Evolutionary conservation across 331 rosid genomes (phyloP).

Genomic region (Prunus yedoensis): DNA sequence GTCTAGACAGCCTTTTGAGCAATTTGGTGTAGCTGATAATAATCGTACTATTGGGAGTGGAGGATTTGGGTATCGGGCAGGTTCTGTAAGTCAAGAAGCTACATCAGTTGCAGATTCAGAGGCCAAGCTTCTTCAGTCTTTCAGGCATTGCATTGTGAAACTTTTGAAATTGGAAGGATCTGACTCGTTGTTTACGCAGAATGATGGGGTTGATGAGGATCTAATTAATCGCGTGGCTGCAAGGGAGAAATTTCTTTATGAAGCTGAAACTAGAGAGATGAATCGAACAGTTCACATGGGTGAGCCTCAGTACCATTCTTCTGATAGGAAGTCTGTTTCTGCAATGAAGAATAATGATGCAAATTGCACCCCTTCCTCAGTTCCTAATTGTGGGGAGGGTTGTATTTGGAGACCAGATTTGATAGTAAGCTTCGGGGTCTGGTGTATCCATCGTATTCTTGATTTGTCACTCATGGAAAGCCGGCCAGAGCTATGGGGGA

Average conservation of each 20-base stretch:
- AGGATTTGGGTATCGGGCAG: conserved; percentile 39
- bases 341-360: conserved; percentile 43
- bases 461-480: conserved; percentile 90
- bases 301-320: conserved; percentile 47
- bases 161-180: conserved; percentile 92
- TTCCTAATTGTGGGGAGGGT: conserved; percentile 87
- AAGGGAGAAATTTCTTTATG: conserved; percentile 70
- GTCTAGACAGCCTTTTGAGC: conserved; percentile 90
- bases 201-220: conserved; percentile 91
- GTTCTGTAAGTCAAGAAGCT: conserved; percentile 45
- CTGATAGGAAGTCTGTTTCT: conserved; percentile 52
- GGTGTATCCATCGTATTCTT: conserved; percentile 96
- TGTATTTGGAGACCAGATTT: conserved; percentile 85
- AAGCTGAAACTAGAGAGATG: conserved; percentile 70
- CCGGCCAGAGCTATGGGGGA: conserved; percentile 98
- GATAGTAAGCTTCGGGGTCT: conserved; percentile 87
- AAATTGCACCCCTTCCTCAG: conserved; percentile 48
- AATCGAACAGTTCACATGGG: conserved; percentile 38
- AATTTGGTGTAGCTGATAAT: conserved; percentile 70
- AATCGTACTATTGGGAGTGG: conserved; percentile 38
- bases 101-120: conserved; percentile 52
- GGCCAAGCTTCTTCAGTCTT: conserved; percentile 72
- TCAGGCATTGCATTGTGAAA: conserved; percentile 73
- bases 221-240: conserved; percentile 83
- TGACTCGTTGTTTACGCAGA: conserved; percentile 84